phyloP scores from a whole-genome alignment of 2,329 filamentous ascomycete species.

The Karstenula rhodostoma region DNA sequence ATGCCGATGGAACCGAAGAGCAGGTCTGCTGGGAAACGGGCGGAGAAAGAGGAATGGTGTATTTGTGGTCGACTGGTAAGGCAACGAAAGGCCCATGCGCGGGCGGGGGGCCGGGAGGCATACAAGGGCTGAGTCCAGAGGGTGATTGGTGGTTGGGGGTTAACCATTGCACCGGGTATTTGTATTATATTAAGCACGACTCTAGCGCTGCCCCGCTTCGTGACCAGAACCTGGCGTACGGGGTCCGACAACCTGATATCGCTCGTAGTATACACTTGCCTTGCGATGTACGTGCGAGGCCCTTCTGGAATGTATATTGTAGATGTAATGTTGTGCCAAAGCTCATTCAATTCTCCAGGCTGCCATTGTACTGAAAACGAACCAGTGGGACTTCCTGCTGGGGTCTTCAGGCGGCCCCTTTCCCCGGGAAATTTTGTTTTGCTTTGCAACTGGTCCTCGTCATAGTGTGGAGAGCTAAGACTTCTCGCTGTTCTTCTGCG shows the following conservation, averaged over 20 bases:
- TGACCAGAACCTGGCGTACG: conserved; percentile 9
- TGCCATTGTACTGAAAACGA: neutral
- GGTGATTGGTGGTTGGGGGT: conserved; percentile 10
- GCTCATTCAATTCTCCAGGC: neutral
- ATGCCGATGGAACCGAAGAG: neutral
- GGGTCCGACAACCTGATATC: neutral
- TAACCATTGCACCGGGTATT: conserved; percentile 13
- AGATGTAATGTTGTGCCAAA: neutral
- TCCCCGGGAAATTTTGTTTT: neutral
- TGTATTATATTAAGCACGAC: conserved; percentile 11
- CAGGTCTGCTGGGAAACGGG: neutral
- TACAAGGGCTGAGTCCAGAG: conserved; percentile 1
- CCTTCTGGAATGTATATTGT: neutral
- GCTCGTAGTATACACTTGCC: neutral
- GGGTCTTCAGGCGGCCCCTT: neutral
- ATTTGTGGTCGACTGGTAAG: conserved; percentile 1
- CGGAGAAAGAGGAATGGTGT: conserved; percentile 3
- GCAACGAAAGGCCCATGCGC: conserved; percentile 4
- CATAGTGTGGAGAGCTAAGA: neutral
- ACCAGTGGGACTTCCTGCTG: neutral
- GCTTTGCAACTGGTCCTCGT: neutral
- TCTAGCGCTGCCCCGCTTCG: conserved; percentile 4
- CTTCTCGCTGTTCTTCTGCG: neutral
- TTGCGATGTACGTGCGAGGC: neutral
- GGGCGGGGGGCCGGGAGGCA: conserved; percentile 14